Base-by-base conservation (phyloP, 2,329 filamentous ascomycete species). In the Furcasterigmium furcatum region DNA sequence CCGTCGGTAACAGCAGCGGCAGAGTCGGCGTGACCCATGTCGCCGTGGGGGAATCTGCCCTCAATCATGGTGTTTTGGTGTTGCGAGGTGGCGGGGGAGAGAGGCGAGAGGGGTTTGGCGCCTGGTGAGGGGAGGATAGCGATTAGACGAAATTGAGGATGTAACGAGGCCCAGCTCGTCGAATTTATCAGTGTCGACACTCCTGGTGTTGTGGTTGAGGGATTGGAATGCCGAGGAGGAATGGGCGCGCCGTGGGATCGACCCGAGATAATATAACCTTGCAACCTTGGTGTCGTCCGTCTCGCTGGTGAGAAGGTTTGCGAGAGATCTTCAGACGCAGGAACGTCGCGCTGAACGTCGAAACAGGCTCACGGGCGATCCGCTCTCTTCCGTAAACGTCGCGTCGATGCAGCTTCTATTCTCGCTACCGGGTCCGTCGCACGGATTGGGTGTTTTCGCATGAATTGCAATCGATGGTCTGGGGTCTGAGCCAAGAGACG, bases 311-410 rank as follows among this genome's bases (percentile, higher is more conserved):
- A 51, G 50, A 49, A 49, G 44, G 48, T 49, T 52, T 52, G 48
- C 46, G 50, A 35, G 44, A 21, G 41, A 51, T 52, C 48, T 46
- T 52, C 50, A 51, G 50, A 52, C 50, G 46, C 48, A 45, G 34
- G 30, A 24, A 20, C 16, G 30, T 43, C 30, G 24, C 21, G 41
- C n/a, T 22, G 13, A 30, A 35, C 9, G 41, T 25, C 32, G 41
- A 43, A 43, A 43, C 41, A 36, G 22, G 41, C 29, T 39, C 36
- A 24, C n/a, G 36, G 24, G 34, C 9, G 34, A 19, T 36, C 34
- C 34, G 34, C 34, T 36, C n/a, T 36, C n/a, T 36, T 36, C 34
- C 34, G 34, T 16, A 21, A 21, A n/a, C 14, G 36, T 24, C 19
- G 20, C 5, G 8, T 24, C 20, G 20, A 39, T 20, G 36, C 20